These are phyloP conservation scores for Tricholoma hemisulphureum DNA, from an alignment of 768 basidiomycete genomes.

Conservation along the genomic window DNA sequence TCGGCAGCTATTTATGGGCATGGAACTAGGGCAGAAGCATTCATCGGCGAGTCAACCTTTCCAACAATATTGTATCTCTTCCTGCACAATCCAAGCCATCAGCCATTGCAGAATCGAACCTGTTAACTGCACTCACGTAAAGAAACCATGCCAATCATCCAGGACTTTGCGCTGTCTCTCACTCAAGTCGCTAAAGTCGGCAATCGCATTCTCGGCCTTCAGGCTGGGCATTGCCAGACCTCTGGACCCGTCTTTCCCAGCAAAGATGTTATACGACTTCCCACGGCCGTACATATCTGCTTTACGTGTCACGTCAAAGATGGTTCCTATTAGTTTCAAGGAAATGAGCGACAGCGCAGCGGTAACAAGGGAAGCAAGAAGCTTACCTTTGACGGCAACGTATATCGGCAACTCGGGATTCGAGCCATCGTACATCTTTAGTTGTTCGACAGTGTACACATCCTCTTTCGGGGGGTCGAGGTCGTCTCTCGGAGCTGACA, in stretches of 20 bases:
- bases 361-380: background rate
- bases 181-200: constrained; percentile 77
- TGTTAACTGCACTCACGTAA: too few species aligned
- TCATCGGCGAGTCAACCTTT: too few species aligned
- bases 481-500: constrained; percentile 64
- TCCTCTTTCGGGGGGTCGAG: constrained; percentile 76
- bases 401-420: constrained; percentile 71
- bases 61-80: too few species aligned
- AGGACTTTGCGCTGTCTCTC: constrained; percentile 75
- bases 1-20: too few species aligned
- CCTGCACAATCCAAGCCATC: background rate
- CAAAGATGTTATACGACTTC: constrained; percentile 77
- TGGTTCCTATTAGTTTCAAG: constrained; percentile 54
- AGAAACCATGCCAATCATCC: constrained; percentile 88
- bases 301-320: constrained; percentile 89
- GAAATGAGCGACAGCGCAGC: background rate
- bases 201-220: constrained; percentile 78
- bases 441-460: constrained; percentile 66
- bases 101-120: too few species aligned
- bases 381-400: constrained; percentile 85
- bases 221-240: constrained; percentile 89
- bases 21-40: background rate
- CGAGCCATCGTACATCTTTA: constrained; percentile 70
- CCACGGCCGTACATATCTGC: constrained; percentile 86
- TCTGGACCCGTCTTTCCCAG: constrained; percentile 89